phyloP scores from a whole-genome alignment of 805 yeast genomes.

The Zygosaccharomyces kombuchaensis region DNA sequence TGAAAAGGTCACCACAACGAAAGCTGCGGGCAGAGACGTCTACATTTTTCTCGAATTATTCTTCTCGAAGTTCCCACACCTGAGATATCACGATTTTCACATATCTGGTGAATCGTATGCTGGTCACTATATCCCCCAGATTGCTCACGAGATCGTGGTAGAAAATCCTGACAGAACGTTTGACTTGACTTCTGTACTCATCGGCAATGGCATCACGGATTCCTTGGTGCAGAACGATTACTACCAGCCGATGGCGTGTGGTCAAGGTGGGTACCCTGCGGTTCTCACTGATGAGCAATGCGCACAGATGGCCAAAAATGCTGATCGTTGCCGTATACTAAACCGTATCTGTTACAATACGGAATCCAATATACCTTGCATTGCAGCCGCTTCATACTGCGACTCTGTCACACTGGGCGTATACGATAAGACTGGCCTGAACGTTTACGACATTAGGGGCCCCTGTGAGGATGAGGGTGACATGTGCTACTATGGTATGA shows the following conservation, averaged over 20 bases:
- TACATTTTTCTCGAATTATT: slow-evolving; percentile 78
- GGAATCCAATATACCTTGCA: slow-evolving; percentile 66
- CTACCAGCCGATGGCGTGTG: slow-evolving; percentile 94
- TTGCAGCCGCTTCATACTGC: slow-evolving; percentile 82
- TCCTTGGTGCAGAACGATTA: slow-evolving; percentile 71
- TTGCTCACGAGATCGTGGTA: slow-evolving; percentile 49
- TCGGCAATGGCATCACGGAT: slow-evolving; percentile 92
- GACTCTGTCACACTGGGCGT: slow-evolving; percentile 63
- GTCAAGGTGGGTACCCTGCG: slow-evolving; percentile 76
- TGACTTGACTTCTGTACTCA: slow-evolving; percentile 71
- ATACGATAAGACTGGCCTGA: slow-evolving; percentile 68
- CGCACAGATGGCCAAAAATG: slow-evolving; percentile 53
- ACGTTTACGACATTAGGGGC: slow-evolving; percentile 80
- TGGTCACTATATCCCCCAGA: slow-evolving; percentile 76
- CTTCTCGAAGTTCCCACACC: slow-evolving; percentile 78
- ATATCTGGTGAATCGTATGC: slow-evolving; percentile 84
- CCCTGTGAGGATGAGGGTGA: slow-evolving; percentile 63
- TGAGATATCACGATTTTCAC: slow-evolving; percentile 55
- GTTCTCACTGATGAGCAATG: slow-evolving; percentile 70
- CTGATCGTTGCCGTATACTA: slow-evolving; percentile 61
- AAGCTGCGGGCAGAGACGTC: slow-evolving; percentile 84
- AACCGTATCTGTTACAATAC: slow-evolving; percentile 62
- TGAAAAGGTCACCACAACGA: slow-evolving; percentile 59
- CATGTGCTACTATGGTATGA: slow-evolving; percentile 70
- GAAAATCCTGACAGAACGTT: slow-evolving; percentile 47